Base-by-base conservation (phyloP, 2,329 filamentous ascomycete species). In the Xylariaceae sp. region DNA sequence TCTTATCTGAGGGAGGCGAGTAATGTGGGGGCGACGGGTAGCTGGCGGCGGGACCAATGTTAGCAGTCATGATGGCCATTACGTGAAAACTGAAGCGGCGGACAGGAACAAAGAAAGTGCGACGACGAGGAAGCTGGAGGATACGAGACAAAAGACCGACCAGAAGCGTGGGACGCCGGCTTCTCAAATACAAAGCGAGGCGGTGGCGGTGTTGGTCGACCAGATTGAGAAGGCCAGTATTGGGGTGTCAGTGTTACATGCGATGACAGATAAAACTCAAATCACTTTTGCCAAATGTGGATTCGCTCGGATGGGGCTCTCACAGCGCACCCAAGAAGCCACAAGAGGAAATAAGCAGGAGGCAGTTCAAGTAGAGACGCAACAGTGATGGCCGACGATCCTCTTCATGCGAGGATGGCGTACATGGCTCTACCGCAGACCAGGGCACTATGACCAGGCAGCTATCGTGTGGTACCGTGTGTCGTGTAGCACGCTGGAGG, bases 11-110 rank as follows among this genome's bases (percentile, higher is more conserved):
- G 45, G 66, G 60, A 6, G 66, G 63, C 19, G 67, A 69, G 46
- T 65, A 66, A 31, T 66, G 66, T 42, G 63, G 65, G 51, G 71
- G 69, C 31, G 70, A 70, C 51, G 67, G 68, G 59, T 72, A 73
- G 54, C 64, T 59, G 57, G 62, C 69, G 68, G 66, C 56, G 39
- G 62, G 52, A 17, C 65, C 63, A 47, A 63, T 46, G 67, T 75
- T 66, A 74, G 72, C 63, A 60, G 69, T 65, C 58, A 58, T 63
- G 54, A 57, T 58, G 60, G 62, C 62, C 51, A 51, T 56, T 57
- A 49, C 44, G 50, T 34, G 18, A 18, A 16, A 13, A 41, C 18
- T 42, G 45, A 16, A 9, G n/a, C 12, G 7, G 16, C 4, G 31
- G 31, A 31, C 38, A 40, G 44, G 40, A 54, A 50, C 50, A 53